Evolutionary conservation across 495 filamentous ascomycete genomes (phyloP).

Genomic region (Clavariopsis aquatica): DNA sequence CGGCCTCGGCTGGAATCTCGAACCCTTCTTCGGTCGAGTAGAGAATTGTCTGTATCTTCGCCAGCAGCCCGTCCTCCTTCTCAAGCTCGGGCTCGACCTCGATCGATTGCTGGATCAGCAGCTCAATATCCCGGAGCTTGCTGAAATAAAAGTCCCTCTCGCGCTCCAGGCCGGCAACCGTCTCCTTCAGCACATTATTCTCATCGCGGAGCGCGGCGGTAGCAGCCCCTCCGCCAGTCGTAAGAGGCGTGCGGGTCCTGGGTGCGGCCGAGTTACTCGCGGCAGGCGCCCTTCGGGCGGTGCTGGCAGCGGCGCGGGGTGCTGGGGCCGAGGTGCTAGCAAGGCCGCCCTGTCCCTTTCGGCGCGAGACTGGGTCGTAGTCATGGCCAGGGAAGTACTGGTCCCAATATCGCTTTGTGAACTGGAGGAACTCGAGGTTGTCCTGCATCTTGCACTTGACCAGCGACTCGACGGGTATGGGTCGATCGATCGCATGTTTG

Average conservation of each 20-base stretch:
- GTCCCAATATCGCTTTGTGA: slow-evolving; percentile 95
- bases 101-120: slow-evolving; percentile 86
- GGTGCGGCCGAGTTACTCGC: slow-evolving; percentile 58
- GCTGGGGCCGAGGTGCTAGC: slow-evolving; percentile 51
- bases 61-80: slow-evolving; percentile 86
- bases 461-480: slow-evolving; percentile 81
- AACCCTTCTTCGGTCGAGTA: slow-evolving; percentile 96
- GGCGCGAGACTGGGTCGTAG: slow-evolving; percentile 83
- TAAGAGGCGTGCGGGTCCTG: slow-evolving; percentile 43
- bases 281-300: slow-evolving; percentile 66
- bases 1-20: slow-evolving; percentile 73
- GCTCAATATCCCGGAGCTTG: slow-evolving; percentile 94
- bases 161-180: slow-evolving; percentile 50
- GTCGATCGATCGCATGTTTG: slow-evolving; percentile 80
- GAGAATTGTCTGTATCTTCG: slow-evolving; percentile 91
- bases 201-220: slow-evolving; percentile 74
- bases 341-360: slow-evolving; percentile 75
- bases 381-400: slow-evolving; percentile 96
- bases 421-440: slow-evolving; percentile 98
- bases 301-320: slow-evolving; percentile 48
- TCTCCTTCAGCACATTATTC: slow-evolving; percentile 65
- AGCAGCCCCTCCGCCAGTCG: slow-evolving; percentile 54
- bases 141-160: slow-evolving; percentile 99
- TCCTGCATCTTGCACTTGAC: slow-evolving; percentile 99
- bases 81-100: slow-evolving; percentile 88